Evolutionary conservation across 2,329 filamentous ascomycete genomes (phyloP), one percentile per base, ranked within the genome.

Genomic region (Diatrype stigma): DNA sequence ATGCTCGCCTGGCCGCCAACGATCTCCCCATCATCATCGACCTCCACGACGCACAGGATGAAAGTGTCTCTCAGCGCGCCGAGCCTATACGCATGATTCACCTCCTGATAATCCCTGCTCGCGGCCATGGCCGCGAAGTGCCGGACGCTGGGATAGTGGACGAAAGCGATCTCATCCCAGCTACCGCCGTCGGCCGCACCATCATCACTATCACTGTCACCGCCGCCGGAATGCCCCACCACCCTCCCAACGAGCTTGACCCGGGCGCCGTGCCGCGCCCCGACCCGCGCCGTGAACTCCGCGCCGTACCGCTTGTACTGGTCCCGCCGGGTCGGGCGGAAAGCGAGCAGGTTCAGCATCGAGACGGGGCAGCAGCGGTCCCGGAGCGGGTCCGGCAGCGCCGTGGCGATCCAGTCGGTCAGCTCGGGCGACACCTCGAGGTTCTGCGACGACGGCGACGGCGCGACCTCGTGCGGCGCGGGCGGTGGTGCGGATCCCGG

Each of bases 121-220:
- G 52, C 52, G 2, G 59, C 56, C 64, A 65, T 85, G 60, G 83
- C 80, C 42, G 77, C 77, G 60, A 86, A 86, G 64, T 86, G 81
- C 54, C 65, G 56, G 34, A 85, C 77, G 47, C 75, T 82, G 3
- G 83, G 82, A 65, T 86, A 86, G 68, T 85, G 82, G 50, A 82
- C 83, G 42, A 86, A 70, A 0, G 82, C 82, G 54, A 86, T 74
- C 66, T 86, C 82, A 62, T 86, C 79, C 82, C 83, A 86, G 48
- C 67, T 68, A 12, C 65, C 67, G 44, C n/a, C n/a, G n/a, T n/a
- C n/a, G n/a, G n/a, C n/a, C n/a, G n/a, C n/a, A n/a, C n/a, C n/a
- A n/a, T 45, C 49, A 53, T 45, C 46, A 38, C 37, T 21, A 17
- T 35, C 48, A 5, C 30, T 30, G 17, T 38, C 50, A 10, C 30